A percentile compares a stretch with the other conserved stretches of the same genome.
These are phyloP conservation scores for Phytophthora foliorum DNA, from an alignment of 352 stramenopile genomes.

Conservation along the genomic window DNA sequence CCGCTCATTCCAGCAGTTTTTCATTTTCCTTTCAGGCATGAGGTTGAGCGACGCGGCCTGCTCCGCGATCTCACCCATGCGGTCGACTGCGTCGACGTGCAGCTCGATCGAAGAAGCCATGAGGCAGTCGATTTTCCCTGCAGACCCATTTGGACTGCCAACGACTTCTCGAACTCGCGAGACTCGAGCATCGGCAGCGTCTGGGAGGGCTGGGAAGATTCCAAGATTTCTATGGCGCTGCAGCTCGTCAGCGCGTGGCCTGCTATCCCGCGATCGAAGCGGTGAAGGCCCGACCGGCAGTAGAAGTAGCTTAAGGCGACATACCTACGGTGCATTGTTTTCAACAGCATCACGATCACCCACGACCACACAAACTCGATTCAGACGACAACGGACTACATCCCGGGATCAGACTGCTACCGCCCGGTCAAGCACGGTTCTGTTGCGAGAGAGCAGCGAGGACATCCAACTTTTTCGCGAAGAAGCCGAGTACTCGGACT, in stretches of 20 bases:
- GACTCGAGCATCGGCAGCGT: conserved; percentile 11
- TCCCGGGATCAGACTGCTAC: conserved; percentile 17
- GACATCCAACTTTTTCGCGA: conserved; percentile 71
- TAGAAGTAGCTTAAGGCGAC: conserved; percentile 16
- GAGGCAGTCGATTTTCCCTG: conserved; percentile 39
- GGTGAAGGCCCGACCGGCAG: neutral
- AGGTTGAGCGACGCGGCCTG: conserved; percentile 38
- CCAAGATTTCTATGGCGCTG: conserved; percentile 38
- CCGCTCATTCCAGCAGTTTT: conserved; percentile 5
- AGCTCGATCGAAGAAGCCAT: conserved; percentile 42
- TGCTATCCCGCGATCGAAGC: conserved; percentile 31
- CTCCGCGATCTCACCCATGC: conserved; percentile 29
- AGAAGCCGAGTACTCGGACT: conserved; percentile 86
- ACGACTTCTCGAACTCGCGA: conserved; percentile 25
- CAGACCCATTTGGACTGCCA: conserved; percentile 29
- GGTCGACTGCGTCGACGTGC: conserved; percentile 42
- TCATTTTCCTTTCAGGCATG: conserved; percentile 22
- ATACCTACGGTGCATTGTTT: conserved; percentile 19
- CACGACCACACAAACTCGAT: conserved; percentile 6
- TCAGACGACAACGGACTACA: neutral
- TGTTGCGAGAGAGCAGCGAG: conserved; percentile 46
- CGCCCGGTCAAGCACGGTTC: conserved; percentile 36
- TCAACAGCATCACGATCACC: conserved; percentile 12
- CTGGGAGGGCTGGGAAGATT: conserved; percentile 19
- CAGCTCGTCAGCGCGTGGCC: conserved; percentile 29